A percentile compares a stretch with the other conserved stretches of the same genome.
phyloP scores from a whole-genome alignment of 2,329 filamentous ascomycete species.

The Aspergillus candidus region DNA sequence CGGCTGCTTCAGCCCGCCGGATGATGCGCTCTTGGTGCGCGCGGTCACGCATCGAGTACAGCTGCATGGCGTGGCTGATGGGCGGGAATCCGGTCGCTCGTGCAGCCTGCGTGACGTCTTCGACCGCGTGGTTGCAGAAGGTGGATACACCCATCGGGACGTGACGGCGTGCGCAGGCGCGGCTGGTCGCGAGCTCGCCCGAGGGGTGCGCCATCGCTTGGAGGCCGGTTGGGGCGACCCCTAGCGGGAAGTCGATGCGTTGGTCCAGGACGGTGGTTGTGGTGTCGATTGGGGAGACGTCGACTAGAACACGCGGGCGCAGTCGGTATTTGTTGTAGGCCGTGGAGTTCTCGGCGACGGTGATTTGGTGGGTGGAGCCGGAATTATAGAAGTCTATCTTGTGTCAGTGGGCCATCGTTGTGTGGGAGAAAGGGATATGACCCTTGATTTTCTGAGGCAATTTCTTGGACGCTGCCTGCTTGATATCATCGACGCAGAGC shows the following conservation, averaged over 20 bases:
- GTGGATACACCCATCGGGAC: conserved; percentile 46
- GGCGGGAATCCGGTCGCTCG: conserved; percentile 8
- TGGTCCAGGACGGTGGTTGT: conserved; percentile 40
- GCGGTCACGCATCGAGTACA: conserved; percentile 21
- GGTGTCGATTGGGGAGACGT: conserved; percentile 40
- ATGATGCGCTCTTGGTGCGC: conserved; percentile 22
- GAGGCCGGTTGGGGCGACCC: conserved; percentile 49
- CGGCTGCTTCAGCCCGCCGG: conserved; percentile 25
- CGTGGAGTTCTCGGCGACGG: conserved; percentile 46
- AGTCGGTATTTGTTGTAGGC: conserved; percentile 48
- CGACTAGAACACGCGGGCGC: conserved; percentile 39
- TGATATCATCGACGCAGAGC: too few relatives aligned
- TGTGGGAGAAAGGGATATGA: too few relatives aligned
- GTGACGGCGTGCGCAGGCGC: conserved; percentile 39
- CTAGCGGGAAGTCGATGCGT: conserved; percentile 44
- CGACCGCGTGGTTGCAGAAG: conserved; percentile 42
- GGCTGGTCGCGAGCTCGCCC: conserved; percentile 47
- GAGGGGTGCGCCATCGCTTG: conserved; percentile 49
- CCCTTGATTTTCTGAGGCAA: too few relatives aligned
- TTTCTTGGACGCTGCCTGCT: too few relatives aligned
- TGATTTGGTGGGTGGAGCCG: conserved; percentile 38
- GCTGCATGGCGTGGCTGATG: conserved; percentile 20
- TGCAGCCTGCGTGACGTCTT: conserved; percentile 40
- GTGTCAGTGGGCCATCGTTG: too few relatives aligned
- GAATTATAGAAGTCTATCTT: conserved; percentile 51